Evolutionary conservation across 352 stramenopile species (phyloP).

Genomic region (Globisporangium emineosum): DNA sequence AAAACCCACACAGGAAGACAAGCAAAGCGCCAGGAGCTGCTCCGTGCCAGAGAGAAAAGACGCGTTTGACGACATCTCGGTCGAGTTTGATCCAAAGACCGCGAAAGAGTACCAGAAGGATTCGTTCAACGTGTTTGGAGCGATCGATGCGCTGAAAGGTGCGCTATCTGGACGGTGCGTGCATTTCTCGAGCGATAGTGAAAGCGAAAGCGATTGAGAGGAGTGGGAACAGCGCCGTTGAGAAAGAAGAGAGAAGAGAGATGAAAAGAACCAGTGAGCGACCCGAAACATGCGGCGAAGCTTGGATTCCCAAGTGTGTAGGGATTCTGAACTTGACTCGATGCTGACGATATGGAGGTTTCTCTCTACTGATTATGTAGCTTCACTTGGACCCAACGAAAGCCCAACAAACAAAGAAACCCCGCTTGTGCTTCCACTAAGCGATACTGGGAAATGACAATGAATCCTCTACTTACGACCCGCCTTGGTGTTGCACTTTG

Average conservation of each 20-base stretch:
- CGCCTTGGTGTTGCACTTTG: slow-evolving; percentile 3
- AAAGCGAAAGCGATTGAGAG: neutral
- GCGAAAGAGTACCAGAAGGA: neutral
- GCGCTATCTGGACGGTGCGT: neutral
- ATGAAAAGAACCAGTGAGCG: too few species aligned
- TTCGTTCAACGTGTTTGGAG: slow-evolving; percentile 6
- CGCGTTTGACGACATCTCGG: slow-evolving; percentile 14
- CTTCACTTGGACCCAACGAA: too few species aligned
- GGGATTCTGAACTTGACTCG: too few species aligned
- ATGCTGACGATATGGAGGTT: too few species aligned
- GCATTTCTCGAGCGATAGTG: neutral
- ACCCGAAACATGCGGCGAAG: too few species aligned
- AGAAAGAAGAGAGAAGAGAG: neutral
- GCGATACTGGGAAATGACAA: too few species aligned
- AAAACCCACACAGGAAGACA: neutral
- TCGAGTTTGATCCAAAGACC: slow-evolving; percentile 6
- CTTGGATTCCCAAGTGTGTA: too few species aligned
- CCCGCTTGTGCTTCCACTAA: too few species aligned
- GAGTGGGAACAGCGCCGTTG: neutral
- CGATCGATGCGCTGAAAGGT: slow-evolving; percentile 1
- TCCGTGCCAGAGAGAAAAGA: neutral
- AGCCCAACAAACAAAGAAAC: neutral
- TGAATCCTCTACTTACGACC: neutral
- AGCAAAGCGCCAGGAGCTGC: neutral
- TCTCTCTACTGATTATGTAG: too few species aligned